Evolutionary conservation across 2,329 filamentous ascomycete genomes (phyloP).

Genomic region (Fusarium floridanum): DNA sequence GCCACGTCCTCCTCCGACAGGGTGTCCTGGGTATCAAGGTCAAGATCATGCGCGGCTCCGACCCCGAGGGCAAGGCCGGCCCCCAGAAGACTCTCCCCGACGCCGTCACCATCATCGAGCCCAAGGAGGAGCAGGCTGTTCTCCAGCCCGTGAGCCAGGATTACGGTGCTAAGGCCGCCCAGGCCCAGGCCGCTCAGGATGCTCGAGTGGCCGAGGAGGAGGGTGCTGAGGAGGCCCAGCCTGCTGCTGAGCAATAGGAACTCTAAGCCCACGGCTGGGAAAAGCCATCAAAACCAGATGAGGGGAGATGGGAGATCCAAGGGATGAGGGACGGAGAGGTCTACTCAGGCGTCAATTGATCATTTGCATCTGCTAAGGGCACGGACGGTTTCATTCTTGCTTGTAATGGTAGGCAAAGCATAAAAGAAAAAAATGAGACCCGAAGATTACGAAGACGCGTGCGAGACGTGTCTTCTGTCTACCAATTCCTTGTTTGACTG

Average conservation of each 20-base stretch:
- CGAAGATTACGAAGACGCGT: conserved; percentile 49
- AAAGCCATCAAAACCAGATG: conserved; percentile 40
- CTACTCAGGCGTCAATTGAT: conserved; percentile 58
- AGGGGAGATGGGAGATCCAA: conserved; percentile 43
- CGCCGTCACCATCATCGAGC: conserved; percentile 99
- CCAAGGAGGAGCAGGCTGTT: conserved; percentile 98
- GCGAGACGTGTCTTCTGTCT: conserved; percentile 43
- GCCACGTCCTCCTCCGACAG: conserved; percentile 99
- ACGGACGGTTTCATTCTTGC: conserved; percentile 56
- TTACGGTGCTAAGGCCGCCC: conserved; percentile 92
- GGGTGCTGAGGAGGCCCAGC: conserved; percentile 66
- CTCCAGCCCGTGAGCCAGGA: conserved; percentile 97
- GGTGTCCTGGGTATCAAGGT: conserved; percentile 99
- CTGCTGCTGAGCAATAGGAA: conserved; percentile 57
- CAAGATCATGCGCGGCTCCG: conserved; percentile 99
- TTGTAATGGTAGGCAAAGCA: conserved; percentile 55
- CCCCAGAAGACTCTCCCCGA: conserved; percentile 98
- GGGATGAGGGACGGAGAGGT: conserved; percentile 52
- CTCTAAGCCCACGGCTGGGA: conserved; percentile 40
- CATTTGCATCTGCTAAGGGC: conserved; percentile 58
- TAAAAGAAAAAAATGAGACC: conserved; percentile 54
- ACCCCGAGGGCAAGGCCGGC: conserved; percentile 99
- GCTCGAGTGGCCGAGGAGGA: conserved; percentile 71
- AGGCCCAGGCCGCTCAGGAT: conserved; percentile 74
- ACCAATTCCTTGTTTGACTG: conserved; percentile 25